Evolutionary conservation across 352 stramenopile genomes (phyloP).

Genomic region (Phytophthora pisi): DNA sequence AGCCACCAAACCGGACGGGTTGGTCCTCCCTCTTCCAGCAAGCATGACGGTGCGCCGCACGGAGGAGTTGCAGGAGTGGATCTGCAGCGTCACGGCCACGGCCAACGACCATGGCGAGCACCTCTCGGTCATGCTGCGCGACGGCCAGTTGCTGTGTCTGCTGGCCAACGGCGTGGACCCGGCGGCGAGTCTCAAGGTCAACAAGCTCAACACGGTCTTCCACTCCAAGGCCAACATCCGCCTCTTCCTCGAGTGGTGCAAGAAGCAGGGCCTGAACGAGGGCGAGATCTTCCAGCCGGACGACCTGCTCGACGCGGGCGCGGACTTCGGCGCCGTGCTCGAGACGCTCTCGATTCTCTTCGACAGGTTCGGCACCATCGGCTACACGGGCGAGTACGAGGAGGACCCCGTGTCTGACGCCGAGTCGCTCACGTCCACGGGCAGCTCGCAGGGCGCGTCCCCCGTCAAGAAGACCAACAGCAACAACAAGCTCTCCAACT

Average conservation of each 20-base stretch:
- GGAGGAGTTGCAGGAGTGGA: conserved; percentile 86
- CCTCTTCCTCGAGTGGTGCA: conserved; percentile 85
- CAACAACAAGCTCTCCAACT: conserved; percentile 77
- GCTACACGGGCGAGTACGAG: conserved; percentile 60
- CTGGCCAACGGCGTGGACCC: conserved; percentile 86
- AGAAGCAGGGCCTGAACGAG: conserved; percentile 67
- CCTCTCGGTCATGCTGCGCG: conserved; percentile 80
- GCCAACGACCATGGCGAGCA: conserved; percentile 74
- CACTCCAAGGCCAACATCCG: conserved; percentile 88
- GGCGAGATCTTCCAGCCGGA: conserved; percentile 81
- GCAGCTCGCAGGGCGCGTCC: conserved; percentile 56
- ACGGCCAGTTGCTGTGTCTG: conserved; percentile 87
- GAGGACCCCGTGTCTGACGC: conserved; percentile 76
- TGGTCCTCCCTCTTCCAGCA: not conserved
- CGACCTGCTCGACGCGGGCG: conserved; percentile 71
- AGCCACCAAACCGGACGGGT: not conserved
- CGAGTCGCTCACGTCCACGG: conserved; percentile 66
- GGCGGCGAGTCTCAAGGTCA: conserved; percentile 76
- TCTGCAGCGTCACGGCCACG: conserved; percentile 81
- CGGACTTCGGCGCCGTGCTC: conserved; percentile 68
- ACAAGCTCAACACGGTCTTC: conserved; percentile 90
- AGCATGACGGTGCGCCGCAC: conserved; percentile 66
- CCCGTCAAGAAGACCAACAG: conserved; percentile 67
- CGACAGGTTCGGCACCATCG: conserved; percentile 76
- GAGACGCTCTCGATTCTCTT: conserved; percentile 86